These are phyloP conservation scores for Pharnaceum exiguum DNA, from an alignment of 148 eudicot genomes.

Conservation along the genomic window DNA sequence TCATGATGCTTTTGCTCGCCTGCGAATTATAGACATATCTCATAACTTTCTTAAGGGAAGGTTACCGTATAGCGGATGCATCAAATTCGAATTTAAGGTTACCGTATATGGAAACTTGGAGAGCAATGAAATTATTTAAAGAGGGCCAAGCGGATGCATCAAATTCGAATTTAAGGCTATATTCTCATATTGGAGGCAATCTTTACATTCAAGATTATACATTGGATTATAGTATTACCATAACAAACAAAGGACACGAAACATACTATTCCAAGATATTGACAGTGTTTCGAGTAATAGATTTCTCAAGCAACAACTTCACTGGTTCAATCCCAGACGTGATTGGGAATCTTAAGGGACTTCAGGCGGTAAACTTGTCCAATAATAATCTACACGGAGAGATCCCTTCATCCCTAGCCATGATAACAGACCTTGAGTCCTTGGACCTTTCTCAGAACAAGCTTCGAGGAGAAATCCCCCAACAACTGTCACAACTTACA, in stretches of 20 bases:
- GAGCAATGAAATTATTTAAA: constrained; percentile 14
- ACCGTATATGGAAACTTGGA: constrained; percentile 7
- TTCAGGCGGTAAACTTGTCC: constrained; percentile 24
- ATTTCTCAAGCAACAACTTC: too few species aligned
- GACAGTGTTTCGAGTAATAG: constrained; percentile 1
- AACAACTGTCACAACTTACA: constrained; percentile 1
- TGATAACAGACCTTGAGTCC: constrained; percentile 14
- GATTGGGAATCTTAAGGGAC: constrained; percentile 15
- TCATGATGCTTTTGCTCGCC: constrained; percentile 4
- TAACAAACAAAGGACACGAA: constrained; percentile 18
- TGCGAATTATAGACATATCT: constrained; percentile 29
- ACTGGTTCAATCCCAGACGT: constrained; percentile 16
- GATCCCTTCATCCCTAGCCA: constrained; percentile 13
- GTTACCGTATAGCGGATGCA: constrained; percentile 23
- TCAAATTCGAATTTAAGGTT: constrained; percentile 14
- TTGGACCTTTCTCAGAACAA: constrained; percentile 19
- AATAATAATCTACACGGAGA: constrained; percentile 14
- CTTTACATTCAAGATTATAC: too few species aligned
- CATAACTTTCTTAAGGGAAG: too few species aligned
- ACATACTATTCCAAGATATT: neutral
- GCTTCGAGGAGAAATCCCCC: constrained; percentile 29
- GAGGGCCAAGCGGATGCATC: neutral
- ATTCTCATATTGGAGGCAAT: too few species aligned
- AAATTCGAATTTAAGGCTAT: neutral
- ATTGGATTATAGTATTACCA: constrained; percentile 1